Evolutionary conservation across 768 basidiomycete genomes (phyloP).

Genomic region (Termitomyces sp.): DNA sequence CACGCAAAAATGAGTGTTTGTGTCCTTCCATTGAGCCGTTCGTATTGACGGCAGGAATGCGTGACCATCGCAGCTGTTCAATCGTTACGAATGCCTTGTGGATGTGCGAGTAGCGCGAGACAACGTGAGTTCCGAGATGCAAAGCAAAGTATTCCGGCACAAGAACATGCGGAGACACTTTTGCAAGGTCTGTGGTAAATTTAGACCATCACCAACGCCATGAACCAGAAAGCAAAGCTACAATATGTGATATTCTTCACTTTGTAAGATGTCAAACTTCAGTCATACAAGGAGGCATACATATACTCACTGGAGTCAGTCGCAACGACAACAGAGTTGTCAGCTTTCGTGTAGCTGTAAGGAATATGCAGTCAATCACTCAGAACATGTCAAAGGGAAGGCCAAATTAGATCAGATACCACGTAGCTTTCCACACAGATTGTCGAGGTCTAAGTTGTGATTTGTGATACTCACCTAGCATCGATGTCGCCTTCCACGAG

Average conservation of each 20-base stretch:
- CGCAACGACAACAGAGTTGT: slow-evolving; percentile 84
- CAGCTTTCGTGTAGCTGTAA: slow-evolving; percentile 76
- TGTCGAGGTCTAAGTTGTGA: background rate
- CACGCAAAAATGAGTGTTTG: slow-evolving; percentile 76
- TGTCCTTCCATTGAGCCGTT: slow-evolving; percentile 39
- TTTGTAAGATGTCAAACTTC: slow-evolving; percentile 14
- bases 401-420: background rate
- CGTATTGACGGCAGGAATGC: slow-evolving; percentile 52
- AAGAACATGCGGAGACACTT: slow-evolving; percentile 83
- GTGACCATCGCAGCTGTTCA: slow-evolving; percentile 80
- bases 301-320: slow-evolving; percentile 78
- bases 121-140: slow-evolving; percentile 79
- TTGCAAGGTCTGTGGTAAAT: slow-evolving; percentile 61
- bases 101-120: slow-evolving; percentile 76
- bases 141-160: slow-evolving; percentile 81
- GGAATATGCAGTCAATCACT: background rate
- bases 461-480: slow-evolving; percentile 43
- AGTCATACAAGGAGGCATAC: background rate
- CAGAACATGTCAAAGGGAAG: background rate
- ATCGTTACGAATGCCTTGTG: slow-evolving; percentile 63
- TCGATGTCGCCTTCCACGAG: slow-evolving; percentile 82
- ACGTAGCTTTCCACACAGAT: no score
- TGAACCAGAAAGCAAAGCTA: slow-evolving; percentile 17
- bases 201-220: background rate
- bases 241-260: slow-evolving; percentile 70